phyloP scores from a whole-genome alignment of 2,329 filamentous ascomycete genomes.

The Trichothecium roseum region DNA sequence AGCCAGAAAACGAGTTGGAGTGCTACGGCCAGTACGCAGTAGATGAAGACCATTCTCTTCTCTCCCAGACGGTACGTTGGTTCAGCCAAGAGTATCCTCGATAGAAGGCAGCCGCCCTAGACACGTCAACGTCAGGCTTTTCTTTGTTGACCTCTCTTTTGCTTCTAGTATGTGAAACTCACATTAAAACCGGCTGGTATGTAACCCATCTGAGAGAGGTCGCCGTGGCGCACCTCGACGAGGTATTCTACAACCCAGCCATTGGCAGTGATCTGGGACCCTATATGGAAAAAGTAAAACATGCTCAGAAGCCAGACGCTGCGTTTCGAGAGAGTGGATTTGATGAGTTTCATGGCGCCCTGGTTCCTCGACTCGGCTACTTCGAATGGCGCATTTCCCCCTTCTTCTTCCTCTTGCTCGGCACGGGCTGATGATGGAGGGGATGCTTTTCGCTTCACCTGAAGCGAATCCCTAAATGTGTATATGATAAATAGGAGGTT shows the following conservation, averaged over 20 bases:
- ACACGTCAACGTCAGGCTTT: background rate
- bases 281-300: slow-evolving; percentile 56
- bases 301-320: slow-evolving; percentile 48
- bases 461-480: slow-evolving; percentile 39
- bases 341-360: slow-evolving; percentile 31
- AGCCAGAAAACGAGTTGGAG: slow-evolving; percentile 53
- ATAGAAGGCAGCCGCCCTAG: slow-evolving; percentile 39
- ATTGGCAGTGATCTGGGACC: slow-evolving; percentile 40
- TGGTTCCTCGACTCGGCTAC: slow-evolving; percentile 10
- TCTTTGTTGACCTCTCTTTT: too few relatives aligned
- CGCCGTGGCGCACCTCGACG: slow-evolving; percentile 45
- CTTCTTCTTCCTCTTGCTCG: slow-evolving; percentile 4
- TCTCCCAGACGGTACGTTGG: slow-evolving; percentile 49
- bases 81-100: slow-evolving; percentile 45
- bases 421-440: background rate
- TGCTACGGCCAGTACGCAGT: slow-evolving; percentile 37
- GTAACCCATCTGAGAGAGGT: slow-evolving; percentile 48
- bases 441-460: slow-evolving; percentile 12
- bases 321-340: slow-evolving; percentile 29
- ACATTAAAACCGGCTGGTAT: slow-evolving; percentile 49
- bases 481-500: slow-evolving; percentile 36
- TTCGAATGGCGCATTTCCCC: slow-evolving; percentile 2
- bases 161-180: too few relatives aligned
- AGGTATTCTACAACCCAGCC: slow-evolving; percentile 59
- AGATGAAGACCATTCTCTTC: slow-evolving; percentile 44